Conservation (phyloP, 306 rosid genomes). For the Quercus agrifolia region DNA sequence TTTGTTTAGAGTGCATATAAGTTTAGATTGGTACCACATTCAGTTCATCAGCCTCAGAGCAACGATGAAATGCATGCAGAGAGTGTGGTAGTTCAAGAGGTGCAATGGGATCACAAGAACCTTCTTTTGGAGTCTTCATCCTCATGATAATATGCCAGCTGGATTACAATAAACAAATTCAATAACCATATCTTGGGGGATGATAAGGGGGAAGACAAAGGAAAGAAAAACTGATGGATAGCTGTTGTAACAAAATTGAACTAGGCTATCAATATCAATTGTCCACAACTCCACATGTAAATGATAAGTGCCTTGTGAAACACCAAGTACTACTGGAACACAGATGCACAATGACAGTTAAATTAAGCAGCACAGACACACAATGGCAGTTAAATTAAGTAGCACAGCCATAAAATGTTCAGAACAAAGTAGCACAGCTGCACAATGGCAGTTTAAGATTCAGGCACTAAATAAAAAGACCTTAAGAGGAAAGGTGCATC, state of each 20-base stretch:
- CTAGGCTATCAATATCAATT: not conserved
- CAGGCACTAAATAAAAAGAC: not conserved
- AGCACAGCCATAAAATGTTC: not conserved
- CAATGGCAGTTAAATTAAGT: not conserved
- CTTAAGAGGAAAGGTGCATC: not conserved
- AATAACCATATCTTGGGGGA: constrained; percentile 13
- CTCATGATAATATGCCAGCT: constrained; percentile 98
- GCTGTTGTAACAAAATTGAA: not conserved
- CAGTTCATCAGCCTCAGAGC: constrained; percentile 64
- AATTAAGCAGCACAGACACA: no score
- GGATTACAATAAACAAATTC: constrained; percentile 27
- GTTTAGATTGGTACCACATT: constrained; percentile 43
- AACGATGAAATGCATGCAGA: constrained; percentile 82
- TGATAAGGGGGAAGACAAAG: not conserved
- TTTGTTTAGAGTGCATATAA: constrained; percentile 3
- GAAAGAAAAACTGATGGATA: constrained; percentile 3
- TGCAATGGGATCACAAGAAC: constrained; percentile 76
- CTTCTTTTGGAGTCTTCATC: constrained; percentile 79
- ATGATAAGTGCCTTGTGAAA: not conserved
- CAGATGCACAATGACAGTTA: not conserved
- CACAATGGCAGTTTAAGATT: not conserved
- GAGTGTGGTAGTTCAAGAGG: constrained; percentile 97
- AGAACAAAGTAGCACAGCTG: not conserved
- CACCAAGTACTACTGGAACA: not conserved
- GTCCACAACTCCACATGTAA: not conserved